Evolutionary conservation across 2,329 filamentous ascomycete genomes (phyloP), one percentile per base, ranked within the genome.

Genomic region (Penicillium sp.): DNA sequence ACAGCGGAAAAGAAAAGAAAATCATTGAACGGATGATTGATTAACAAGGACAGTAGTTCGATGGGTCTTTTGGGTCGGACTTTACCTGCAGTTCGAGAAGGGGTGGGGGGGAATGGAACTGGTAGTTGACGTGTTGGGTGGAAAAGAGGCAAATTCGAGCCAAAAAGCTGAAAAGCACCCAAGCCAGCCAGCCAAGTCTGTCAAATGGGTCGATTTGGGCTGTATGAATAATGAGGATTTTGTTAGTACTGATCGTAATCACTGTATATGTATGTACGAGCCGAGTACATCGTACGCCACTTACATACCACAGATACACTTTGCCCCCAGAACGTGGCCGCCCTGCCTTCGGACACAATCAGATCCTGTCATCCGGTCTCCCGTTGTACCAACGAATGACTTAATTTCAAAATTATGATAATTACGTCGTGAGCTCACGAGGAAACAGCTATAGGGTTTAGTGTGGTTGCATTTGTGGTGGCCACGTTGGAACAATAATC

Each of bases 401-500:
- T 5, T 27, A 27, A 27, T 4, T 27, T 22, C 13, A 10, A 31
- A 31, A 43, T 11, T 24, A 16, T 11, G 5, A 6, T 22, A 6
- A 46, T 46, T 31, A 46, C 43, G 22, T 31, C 43, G 24, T 46
- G 22, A 22, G 22, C 41, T 16, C 3, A 31, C 2, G 5, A 2
- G 18, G 27, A 19, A 33, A 31, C 31, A 31, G 31, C 40, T 24
- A 52, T 39, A 41, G 50, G 41, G 19, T 40, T 43, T 41, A n/a
- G 49, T 54, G 41, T 36, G 43, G 40, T 33, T 54, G 41, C 50
- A 27, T 41, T 19, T 11, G 39, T 41, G 43, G 24, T 46, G 14
- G 52, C 60, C 62, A 62, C 60, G 60, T 60, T 62, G 57, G 51
- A 59, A 55, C 51, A 46, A 59, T 44, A 36, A 44, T 33, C 40